Base-by-base conservation (phyloP, 305 asterid genomes). In the Fraxinus velutina region DNA sequence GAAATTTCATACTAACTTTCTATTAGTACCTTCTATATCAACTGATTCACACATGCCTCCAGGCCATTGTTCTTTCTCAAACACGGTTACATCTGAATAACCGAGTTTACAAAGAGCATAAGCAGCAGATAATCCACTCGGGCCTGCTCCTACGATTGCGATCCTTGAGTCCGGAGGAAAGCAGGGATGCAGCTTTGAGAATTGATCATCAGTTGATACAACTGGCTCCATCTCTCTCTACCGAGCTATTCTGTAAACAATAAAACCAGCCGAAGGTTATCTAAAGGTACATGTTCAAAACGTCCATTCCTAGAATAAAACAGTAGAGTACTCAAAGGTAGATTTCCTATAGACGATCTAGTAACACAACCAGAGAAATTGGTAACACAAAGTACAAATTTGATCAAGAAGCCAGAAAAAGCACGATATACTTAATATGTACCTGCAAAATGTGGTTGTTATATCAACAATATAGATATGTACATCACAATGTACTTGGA, bases 1-100 rank as follows among this genome's bases (percentile, higher is more conserved):
- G 37, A 66, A 66, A 66, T 66, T 27, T 66, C 34, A 66, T 29
- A 68, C 74, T 12, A 68, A 6, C 0, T 62, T 24, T 62, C 72
- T 24, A 22, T 71, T 6, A 13, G 44, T 82, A 91, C 95, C 97
- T 87, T 91, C 86, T 50, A 92, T 87, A 8, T 91, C 90, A 73
- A 85, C 83, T 15, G 97, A 91, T 80, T 92, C 97, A 34, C 97
- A 92, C 95, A 91, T 90, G 73, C 97, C 97, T 0, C 95, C 92
- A 15, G 90, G 93, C 6, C 83, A 83, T 52, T 42, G 84, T 79
- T 87, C 83, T 64, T 89, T 91, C 84, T 92, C 97, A 24, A 92
- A 57, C 21, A 91, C 85, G 1, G 94, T 90, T 24, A 90, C 89
- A 82, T 88, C 75, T 2, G 80, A 74, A 80, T 90, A 92, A 30